phyloP scores from a whole-genome alignment of 257 asterid genomes.

The Henckelia pumila region DNA sequence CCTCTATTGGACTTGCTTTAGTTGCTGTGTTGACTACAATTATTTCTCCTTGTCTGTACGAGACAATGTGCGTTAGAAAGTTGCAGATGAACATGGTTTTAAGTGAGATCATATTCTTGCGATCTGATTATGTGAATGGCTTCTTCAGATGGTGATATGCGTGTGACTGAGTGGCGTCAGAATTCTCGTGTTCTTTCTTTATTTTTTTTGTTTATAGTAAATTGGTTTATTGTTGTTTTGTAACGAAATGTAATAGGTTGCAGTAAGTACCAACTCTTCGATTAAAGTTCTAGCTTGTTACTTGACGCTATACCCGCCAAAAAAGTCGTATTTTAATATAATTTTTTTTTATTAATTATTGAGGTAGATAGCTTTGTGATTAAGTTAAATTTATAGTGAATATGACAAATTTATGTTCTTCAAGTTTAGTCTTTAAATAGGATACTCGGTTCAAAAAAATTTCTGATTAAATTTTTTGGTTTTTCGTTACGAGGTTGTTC shows the following conservation, averaged over 20 bases:
- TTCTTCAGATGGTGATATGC: background rate
- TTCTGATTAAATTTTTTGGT: no score
- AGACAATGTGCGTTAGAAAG: constrained; percentile 23
- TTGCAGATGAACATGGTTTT: constrained; percentile 19
- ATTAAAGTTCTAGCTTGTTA: background rate
- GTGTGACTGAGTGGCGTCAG: background rate
- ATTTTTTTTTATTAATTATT: no score
- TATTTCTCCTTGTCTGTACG: background rate
- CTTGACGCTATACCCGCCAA: no score
- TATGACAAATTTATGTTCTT: no score
- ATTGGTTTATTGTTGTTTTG: background rate
- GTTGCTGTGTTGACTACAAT: constrained; percentile 10
- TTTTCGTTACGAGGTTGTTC: no score
- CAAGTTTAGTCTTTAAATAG: no score
- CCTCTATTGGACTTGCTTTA: constrained; percentile 82
- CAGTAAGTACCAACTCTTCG: background rate
- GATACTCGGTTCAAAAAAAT: no score
- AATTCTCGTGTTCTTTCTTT: no score
- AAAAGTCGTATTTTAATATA: no score
- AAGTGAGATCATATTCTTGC: background rate
- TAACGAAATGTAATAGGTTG: background rate
- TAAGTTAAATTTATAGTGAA: no score
- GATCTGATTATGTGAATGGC: background rate
- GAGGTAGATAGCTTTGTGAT: no score
- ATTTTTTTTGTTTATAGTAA: background rate